Evolutionary conservation across 768 basidiomycete genomes (phyloP).

Genomic region (Lentinula lateritia): DNA sequence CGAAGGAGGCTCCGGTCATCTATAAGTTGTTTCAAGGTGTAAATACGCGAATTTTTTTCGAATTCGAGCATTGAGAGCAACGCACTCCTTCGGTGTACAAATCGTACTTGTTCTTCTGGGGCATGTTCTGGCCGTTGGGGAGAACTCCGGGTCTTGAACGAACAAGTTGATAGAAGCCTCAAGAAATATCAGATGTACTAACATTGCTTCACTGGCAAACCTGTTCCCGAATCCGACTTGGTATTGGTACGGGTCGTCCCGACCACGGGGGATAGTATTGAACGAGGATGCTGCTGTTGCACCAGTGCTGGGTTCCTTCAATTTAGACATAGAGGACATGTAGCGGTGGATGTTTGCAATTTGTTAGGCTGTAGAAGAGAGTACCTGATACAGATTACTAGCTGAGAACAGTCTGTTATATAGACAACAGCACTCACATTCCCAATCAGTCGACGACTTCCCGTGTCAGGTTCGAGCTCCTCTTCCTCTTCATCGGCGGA

Average conservation of each 20-base stretch:
- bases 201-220: conserved; percentile 54
- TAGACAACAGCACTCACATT: neutral
- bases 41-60: neutral
- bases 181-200: conserved; percentile 13
- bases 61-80: neutral
- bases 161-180: neutral
- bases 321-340: neutral
- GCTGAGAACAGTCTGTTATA: neutral
- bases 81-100: conserved; percentile 56
- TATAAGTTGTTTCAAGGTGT: conserved; percentile 15
- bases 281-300: conserved; percentile 36
- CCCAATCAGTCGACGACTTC: neutral
- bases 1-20: conserved; percentile 59
- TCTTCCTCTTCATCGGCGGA: neutral
- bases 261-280: conserved; percentile 24
- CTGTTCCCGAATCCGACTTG: conserved; percentile 56
- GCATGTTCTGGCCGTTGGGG: conserved; percentile 54
- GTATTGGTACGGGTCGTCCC: conserved; percentile 50
- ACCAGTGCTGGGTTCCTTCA: conserved; percentile 7
- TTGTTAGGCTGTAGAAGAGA: neutral
- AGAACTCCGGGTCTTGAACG: conserved; percentile 44
- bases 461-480: neutral
- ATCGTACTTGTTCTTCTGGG: conserved; percentile 59
- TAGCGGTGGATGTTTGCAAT: neutral
- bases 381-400: neutral